phyloP scores from a whole-genome alignment of 257 asterid species.

The Ilex aquifolium region DNA sequence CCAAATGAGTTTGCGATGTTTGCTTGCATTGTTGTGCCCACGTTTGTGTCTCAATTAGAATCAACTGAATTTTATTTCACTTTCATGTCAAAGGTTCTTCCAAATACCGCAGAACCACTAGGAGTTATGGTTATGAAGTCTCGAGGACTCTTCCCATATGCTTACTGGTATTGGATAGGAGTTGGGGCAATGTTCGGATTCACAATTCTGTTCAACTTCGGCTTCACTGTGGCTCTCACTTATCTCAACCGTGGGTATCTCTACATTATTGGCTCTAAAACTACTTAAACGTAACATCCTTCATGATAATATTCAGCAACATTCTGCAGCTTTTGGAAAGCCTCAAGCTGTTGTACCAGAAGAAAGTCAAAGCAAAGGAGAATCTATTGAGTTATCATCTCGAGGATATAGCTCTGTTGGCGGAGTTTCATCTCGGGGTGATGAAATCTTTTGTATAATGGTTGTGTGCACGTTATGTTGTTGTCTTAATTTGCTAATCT shows the following conservation, averaged over 20 bases:
- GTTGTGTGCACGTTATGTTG: too few relatives aligned
- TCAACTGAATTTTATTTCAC: not conserved
- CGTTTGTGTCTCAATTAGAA: not conserved
- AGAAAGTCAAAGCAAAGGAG: constrained; percentile 6
- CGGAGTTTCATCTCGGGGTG: not conserved
- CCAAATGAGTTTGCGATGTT: not conserved
- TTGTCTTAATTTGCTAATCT: too few relatives aligned
- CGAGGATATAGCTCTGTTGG: not conserved
- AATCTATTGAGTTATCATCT: not conserved
- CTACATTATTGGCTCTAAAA: constrained; percentile 1
- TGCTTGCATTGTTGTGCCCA: not conserved
- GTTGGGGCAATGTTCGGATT: constrained; percentile 40
- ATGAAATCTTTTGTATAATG: not conserved
- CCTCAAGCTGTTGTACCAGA: constrained; percentile 51
- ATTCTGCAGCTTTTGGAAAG: constrained; percentile 46
- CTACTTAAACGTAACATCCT: not conserved
- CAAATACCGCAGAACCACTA: constrained; percentile 31
- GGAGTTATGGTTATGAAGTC: constrained; percentile 31
- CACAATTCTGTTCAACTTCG: constrained; percentile 32
- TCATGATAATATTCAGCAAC: not conserved
- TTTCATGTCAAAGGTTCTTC: constrained; percentile 19
- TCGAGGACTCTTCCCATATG: constrained; percentile 46
- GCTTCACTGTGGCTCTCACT: constrained; percentile 26
- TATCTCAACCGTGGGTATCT: constrained; percentile 43
- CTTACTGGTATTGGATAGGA: constrained; percentile 73